Percentiles rank a stretch among this genome's conserved stretches.
Evolutionary conservation across 1,284 basidiomycete genomes (phyloP).

Genomic region (Tilletiaria anomala): DNA sequence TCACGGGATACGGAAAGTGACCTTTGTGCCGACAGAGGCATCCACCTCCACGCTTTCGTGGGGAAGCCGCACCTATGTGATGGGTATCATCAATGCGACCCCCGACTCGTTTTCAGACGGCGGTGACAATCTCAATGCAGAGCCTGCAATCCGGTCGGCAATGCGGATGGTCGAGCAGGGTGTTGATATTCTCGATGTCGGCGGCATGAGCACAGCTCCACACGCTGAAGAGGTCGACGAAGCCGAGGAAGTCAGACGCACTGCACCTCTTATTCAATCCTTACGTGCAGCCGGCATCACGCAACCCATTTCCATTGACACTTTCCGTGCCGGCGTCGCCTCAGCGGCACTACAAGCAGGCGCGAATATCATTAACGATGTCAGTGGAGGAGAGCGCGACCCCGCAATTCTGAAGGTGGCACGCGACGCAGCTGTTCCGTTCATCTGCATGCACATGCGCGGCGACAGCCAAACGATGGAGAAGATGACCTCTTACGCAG

Average conservation of each 20-base stretch:
- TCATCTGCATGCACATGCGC: conserved; percentile 86
- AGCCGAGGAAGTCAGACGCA: conserved; percentile 53
- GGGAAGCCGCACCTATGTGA: conserved; percentile 52
- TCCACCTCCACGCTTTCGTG: conserved; percentile 9
- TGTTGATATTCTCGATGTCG: conserved; percentile 74
- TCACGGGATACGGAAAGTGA: conserved; percentile 12
- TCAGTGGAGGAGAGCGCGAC: conserved; percentile 52
- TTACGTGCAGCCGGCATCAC: conserved; percentile 31
- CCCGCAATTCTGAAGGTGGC: conserved; percentile 55
- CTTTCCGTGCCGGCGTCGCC: conserved; percentile 75
- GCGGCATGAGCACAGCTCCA: conserved; percentile 60
- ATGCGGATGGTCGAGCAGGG: conserved; percentile 20
- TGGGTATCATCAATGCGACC: conserved; percentile 88
- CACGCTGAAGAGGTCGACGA: conserved; percentile 17
- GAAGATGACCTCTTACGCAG: conserved; percentile 42
- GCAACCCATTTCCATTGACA: conserved; percentile 63
- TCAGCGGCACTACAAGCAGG: conserved; percentile 62
- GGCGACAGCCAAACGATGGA: conserved; percentile 52
- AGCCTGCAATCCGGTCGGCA: conserved; percentile 20
- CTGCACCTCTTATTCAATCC: conserved; percentile 50
- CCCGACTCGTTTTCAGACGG: conserved; percentile 97
- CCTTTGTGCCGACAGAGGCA: conserved; percentile 2
- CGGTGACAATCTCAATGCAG: conserved; percentile 46
- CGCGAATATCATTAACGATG: conserved; percentile 88
- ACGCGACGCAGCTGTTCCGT: conserved; percentile 49